Conservation (phyloP, 176 grass and related monocot genomes). For the Eragrostis nindensis region DNA sequence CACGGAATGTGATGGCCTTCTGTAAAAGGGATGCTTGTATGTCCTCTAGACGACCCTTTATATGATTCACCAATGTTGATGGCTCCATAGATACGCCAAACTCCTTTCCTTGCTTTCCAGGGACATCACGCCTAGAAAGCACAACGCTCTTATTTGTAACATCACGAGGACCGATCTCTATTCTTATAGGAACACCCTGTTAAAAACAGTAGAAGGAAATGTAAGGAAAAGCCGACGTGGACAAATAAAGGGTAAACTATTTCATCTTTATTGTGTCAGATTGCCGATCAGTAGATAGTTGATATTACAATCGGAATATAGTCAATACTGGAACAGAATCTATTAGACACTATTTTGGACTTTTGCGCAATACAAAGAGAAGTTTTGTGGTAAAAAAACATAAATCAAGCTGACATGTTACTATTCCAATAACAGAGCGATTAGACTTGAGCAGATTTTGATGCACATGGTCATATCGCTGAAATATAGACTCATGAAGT, state of each 20-base stretch:
- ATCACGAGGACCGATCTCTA: constrained; percentile 92
- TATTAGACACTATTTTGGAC: background rate
- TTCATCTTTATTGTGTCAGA: background rate
- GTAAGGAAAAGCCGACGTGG: constrained; percentile 11
- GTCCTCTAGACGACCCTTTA: constrained; percentile 86
- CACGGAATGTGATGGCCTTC: constrained; percentile 86
- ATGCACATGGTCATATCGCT: background rate
- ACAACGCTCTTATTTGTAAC: constrained; percentile 80
- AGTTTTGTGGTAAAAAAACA: background rate
- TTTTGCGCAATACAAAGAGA: constrained; percentile 12
- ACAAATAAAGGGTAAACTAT: background rate
- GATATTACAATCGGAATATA: constrained; percentile 1
- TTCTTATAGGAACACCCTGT: constrained; percentile 85
- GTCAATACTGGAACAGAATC: background rate
- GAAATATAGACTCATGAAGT: background rate
- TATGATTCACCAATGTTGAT: constrained; percentile 64
- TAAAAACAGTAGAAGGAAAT: constrained; percentile 37
- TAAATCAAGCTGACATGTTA: background rate
- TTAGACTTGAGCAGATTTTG: background rate
- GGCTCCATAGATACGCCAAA: constrained; percentile 94
- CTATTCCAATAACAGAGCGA: background rate
- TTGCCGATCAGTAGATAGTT: background rate
- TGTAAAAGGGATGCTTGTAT: constrained; percentile 85
- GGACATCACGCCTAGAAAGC: constrained; percentile 82
- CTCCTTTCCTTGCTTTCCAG: constrained; percentile 94